phyloP scores from a whole-genome alignment of 805 yeast genomes.

The Clavispora asparagi region DNA sequence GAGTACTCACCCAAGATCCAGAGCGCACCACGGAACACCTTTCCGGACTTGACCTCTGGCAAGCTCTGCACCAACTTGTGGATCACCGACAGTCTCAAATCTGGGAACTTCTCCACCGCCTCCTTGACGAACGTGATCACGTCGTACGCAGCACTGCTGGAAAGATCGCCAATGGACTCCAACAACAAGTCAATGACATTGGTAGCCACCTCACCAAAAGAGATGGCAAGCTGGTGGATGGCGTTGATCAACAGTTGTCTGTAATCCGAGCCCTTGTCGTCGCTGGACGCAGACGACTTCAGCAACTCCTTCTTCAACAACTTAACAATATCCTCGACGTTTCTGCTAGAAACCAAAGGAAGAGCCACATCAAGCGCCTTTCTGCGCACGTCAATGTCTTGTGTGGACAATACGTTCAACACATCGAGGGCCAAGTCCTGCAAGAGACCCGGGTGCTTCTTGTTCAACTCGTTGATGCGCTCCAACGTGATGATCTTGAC shows the following conservation, averaged over 20 bases:
- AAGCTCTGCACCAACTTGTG: slow-evolving; percentile 57
- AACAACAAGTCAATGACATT: slow-evolving; percentile 82
- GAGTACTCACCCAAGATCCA: slow-evolving; percentile 97
- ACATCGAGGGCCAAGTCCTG: slow-evolving; percentile 84
- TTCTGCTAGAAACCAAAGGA: slow-evolving; percentile 74
- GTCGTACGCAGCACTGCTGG: slow-evolving; percentile 81
- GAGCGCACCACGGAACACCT: slow-evolving; percentile 86
- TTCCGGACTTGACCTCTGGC: slow-evolving; percentile 72
- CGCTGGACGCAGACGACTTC: slow-evolving; percentile 61
- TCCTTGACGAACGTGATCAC: slow-evolving; percentile 90
- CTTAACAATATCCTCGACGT: slow-evolving; percentile 90
- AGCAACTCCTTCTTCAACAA: slow-evolving; percentile 87
- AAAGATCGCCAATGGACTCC: slow-evolving; percentile 81
- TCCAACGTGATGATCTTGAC: slow-evolving; percentile 90
- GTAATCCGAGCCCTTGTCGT: slow-evolving; percentile 80
- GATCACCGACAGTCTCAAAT: slow-evolving; percentile 61
- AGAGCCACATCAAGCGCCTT: slow-evolving; percentile 85
- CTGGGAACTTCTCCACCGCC: slow-evolving; percentile 88
- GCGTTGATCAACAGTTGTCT: slow-evolving; percentile 84
- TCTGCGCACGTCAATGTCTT: slow-evolving; percentile 85
- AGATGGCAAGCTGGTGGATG: slow-evolving; percentile 83
- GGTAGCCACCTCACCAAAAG: slow-evolving; percentile 86
- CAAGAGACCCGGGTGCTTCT: slow-evolving; percentile 71
- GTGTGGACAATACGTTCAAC: slow-evolving; percentile 77
- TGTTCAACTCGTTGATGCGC: slow-evolving; percentile 72